Base-by-base conservation (phyloP, 805 yeast species). In the Metschnikowia orientalis region DNA sequence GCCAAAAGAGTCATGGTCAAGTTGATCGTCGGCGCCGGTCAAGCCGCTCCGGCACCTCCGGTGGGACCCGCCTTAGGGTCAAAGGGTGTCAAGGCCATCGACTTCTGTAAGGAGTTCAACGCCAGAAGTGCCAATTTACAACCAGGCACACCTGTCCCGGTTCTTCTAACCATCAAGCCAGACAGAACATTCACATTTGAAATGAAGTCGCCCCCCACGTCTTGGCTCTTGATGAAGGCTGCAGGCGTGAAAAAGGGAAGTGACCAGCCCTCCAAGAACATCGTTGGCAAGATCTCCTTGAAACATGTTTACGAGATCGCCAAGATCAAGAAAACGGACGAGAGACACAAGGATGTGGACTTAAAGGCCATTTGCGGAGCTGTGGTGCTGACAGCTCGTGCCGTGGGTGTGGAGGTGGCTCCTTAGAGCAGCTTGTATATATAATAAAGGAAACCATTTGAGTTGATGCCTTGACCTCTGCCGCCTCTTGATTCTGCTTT, bases 1-100 rank as follows among this genome's bases (percentile, higher is more conserved):
- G 65, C 69, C 13, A 83, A 78, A 56, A 81, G 78, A 56, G 66
- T 80, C 23, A 53, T 89, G 48, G 87, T 90, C 34, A 92, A 90
- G 60, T 75, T 90, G 40, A 79, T 90, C 31, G 97, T 90, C 4
- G 95, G 90, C 6, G 97, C 98, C 4, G 97, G 97, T 4, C 85
- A 88, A 57, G 98, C 98, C 0, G 92, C 97, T 2, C 97, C 98
- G 25, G 81, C 96, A 2, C 98, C 98, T 18, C 98, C 98, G 5
- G 97, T 92, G 18, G 98, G 98, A 45, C 98, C 98, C 28, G 98
- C 97, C 0, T 69, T 92, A 30, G 98, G 98, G 47, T 90, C 97
- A 39, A 90, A 90, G 59, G 98, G 98, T 69, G 95, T 92, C 28
- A 92, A 92, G 57, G 97, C 97, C 43, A 92, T 92, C 53, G 98